Base-by-base conservation (phyloP, 768 basidiomycete genomes). In the Cyclocybe cylindracea region DNA sequence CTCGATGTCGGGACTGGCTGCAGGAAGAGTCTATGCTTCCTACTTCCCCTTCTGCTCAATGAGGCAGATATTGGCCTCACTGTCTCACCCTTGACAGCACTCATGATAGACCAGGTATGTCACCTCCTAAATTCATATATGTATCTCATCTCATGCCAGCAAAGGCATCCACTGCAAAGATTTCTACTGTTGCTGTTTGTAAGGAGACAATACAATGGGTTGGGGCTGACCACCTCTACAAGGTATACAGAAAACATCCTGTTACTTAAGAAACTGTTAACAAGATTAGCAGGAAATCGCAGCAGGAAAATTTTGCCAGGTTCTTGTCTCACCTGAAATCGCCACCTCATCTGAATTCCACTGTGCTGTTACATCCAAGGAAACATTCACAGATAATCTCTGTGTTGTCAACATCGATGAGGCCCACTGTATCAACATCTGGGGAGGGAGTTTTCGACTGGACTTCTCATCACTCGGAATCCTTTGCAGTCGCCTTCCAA, bases 81-180 rank as follows among this genome's bases (percentile, higher is more conserved):
- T 10, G 44, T 65, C 11, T 58, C 56, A 7, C 62, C 64, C 5
- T 45, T 63, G 4, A 47, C 64, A 7, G 62, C 62, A 2, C 52
- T 63, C 1, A 63, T 65, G 63, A 35, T 62, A 4, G 59, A 64
- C 29, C 63, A 64, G 46, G 62, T 58, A 31, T 48, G 46, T 42
- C n/a, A n/a, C n/a, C n/a, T n/a, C n/a, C n/a, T n/a, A n/a, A n/a
- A n/a, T n/a, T n/a, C n/a, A n/a, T n/a, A n/a, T n/a, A n/a, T n/a
- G n/a, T n/a, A n/a, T n/a, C n/a, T n/a, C n/a, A n/a, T n/a, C n/a
- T n/a, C n/a, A n/a, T n/a, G n/a, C n/a, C n/a, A n/a, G n/a, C n/a
- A n/a, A 18, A 56, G 55, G 39, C 50, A 10, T 13, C 18, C 10
- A 37, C 18, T 14, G 24, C 44, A 5, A 13, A 5, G 29, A 16